Evolutionary conservation across 257 asterid species (phyloP).

Genomic region (Solanum sejunctum): DNA sequence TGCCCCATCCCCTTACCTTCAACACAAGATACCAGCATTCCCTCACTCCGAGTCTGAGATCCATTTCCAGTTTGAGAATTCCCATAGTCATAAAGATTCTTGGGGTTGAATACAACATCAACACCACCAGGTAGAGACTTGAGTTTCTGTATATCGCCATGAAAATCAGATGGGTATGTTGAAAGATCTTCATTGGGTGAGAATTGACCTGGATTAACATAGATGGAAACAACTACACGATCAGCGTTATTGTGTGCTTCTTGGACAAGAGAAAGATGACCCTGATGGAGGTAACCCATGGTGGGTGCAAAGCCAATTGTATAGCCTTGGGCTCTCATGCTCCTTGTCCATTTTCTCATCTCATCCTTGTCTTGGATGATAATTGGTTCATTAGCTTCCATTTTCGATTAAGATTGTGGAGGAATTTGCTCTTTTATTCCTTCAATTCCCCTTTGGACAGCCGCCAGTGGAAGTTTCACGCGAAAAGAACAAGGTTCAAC

Average conservation of each 20-base stretch:
- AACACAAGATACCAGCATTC: constrained; percentile 45
- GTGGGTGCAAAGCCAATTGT: constrained; percentile 81
- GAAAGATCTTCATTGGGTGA: constrained; percentile 87
- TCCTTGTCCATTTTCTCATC: constrained; percentile 85
- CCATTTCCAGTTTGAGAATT: not conserved
- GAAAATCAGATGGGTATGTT: constrained; percentile 86
- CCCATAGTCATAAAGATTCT: constrained; percentile 63
- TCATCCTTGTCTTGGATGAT: constrained; percentile 47
- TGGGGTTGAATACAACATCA: constrained; percentile 74
- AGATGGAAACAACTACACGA: constrained; percentile 61
- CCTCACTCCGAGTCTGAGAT: not conserved
- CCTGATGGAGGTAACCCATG: constrained; percentile 91
- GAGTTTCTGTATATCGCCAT: constrained; percentile 57
- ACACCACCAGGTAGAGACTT: constrained; percentile 44
- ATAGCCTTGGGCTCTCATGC: constrained; percentile 40
- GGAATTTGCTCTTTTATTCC: too few species aligned
- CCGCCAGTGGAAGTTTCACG: not conserved
- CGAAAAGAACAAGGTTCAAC: too few species aligned
- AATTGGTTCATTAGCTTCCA: constrained; percentile 42
- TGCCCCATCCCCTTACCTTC: constrained; percentile 60
- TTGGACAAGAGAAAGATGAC: constrained; percentile 68
- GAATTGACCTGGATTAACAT: constrained; percentile 88
- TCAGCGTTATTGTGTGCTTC: constrained; percentile 48
- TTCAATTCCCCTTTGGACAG: not conserved
- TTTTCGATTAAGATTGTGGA: not conserved